Evolutionary conservation across 176 grass and related monocot genomes (phyloP).

Genomic region (Musa troglodytarum): DNA sequence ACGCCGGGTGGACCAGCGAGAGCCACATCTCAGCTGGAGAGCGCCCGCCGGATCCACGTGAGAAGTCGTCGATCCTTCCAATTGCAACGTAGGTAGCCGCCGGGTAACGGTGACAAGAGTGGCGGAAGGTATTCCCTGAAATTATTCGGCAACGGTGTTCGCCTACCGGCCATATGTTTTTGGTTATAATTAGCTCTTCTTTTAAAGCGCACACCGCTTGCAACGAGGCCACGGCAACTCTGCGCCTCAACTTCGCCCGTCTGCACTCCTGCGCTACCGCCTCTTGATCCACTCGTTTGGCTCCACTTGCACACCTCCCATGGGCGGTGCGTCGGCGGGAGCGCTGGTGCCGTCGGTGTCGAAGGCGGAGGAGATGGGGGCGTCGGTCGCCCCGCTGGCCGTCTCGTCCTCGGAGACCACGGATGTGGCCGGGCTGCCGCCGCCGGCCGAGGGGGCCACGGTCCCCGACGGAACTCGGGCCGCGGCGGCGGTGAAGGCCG

Average conservation of each 20-base stretch:
- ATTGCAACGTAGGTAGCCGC: too few species aligned
- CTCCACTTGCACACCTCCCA: constrained; percentile 1
- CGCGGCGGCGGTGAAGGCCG: not conserved
- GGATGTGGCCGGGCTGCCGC: constrained; percentile 16
- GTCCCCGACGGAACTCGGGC: not conserved
- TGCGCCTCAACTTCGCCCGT: not conserved
- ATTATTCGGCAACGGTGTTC: not conserved
- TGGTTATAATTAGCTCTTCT: not conserved
- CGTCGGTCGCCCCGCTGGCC: constrained; percentile 1
- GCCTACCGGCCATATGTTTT: not conserved
- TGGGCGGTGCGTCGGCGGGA: constrained; percentile 74
- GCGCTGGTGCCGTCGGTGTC: constrained; percentile 78
- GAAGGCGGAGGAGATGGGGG: constrained; percentile 48
- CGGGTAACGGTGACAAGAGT: not conserved
- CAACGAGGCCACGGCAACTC: not conserved
- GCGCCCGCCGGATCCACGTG: too few species aligned
- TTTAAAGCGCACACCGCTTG: not conserved
- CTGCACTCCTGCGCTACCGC: not conserved
- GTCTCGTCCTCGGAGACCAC: constrained; percentile 35
- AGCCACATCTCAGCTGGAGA: too few species aligned
- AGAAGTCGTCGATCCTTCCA: too few species aligned
- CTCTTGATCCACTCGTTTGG: not conserved
- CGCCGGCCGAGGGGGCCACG: not conserved
- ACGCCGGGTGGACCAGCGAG: too few species aligned
- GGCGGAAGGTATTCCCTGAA: not conserved